Evolutionary conservation across 2,329 filamentous ascomycete genomes (phyloP).

Genomic region (Diaporthe longicolla): DNA sequence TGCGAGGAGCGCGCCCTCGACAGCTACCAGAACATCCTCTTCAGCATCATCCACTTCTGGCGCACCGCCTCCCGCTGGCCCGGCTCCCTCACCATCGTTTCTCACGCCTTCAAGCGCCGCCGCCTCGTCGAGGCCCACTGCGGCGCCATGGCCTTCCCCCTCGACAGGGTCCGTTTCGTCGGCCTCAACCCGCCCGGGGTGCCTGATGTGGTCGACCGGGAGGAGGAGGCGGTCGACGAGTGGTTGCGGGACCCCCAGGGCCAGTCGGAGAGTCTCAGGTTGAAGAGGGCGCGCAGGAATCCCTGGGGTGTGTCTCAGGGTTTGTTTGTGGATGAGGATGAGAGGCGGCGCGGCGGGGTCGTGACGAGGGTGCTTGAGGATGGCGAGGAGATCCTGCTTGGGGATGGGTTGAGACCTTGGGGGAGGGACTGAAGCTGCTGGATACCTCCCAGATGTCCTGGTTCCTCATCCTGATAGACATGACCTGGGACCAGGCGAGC

Average conservation of each 20-base stretch:
- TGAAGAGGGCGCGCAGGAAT: constrained; percentile 65
- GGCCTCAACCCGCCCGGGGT: constrained; percentile 74
- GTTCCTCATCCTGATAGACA: too few relatives aligned
- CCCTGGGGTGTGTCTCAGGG: constrained; percentile 61
- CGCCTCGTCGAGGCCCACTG: constrained; percentile 77
- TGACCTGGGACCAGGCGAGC: too few relatives aligned
- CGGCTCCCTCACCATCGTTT: constrained; percentile 71
- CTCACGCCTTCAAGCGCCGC: constrained; percentile 77
- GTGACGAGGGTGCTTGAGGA: constrained; percentile 51
- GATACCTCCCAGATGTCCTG: too few relatives aligned
- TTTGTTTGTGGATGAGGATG: constrained; percentile 57
- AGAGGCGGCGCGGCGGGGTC: constrained; percentile 55
- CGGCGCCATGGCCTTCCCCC: constrained; percentile 69
- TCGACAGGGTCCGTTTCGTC: constrained; percentile 63
- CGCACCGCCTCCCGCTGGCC: constrained; percentile 65
- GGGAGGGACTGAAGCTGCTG: not conserved
- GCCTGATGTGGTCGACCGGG: constrained; percentile 43
- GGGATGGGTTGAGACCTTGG: constrained; percentile 55
- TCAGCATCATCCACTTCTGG: constrained; percentile 74
- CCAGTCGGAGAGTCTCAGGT: constrained; percentile 57
- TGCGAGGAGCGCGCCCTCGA: constrained; percentile 83
- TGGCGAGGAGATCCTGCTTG: constrained; percentile 56
- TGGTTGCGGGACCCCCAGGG: constrained; percentile 70
- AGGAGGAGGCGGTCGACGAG: constrained; percentile 58
- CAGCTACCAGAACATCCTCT: constrained; percentile 87